phyloP scores from a whole-genome alignment of 192 early-diverging fungal genomes.

The Cladochytrium replicatum region DNA sequence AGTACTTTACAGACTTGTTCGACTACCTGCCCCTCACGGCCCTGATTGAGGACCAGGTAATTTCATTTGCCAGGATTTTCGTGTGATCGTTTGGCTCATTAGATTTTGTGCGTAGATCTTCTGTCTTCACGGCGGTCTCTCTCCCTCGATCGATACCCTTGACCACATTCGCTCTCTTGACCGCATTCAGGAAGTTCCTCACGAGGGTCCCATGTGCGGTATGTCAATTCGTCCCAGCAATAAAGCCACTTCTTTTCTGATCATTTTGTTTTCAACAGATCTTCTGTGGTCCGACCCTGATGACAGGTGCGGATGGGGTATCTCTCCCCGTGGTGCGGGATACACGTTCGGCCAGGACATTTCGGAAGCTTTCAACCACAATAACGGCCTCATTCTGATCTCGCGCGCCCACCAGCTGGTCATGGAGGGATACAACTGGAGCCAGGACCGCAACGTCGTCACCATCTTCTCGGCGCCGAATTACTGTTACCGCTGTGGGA shows the following conservation, averaged over 20 bases:
- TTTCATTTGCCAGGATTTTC: too few species aligned
- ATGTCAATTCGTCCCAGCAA: constrained; percentile 3
- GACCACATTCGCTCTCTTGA: constrained; percentile 94
- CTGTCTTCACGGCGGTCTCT: constrained; percentile 92
- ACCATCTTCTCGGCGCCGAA: constrained; percentile 99
- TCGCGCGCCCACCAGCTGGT: constrained; percentile 96
- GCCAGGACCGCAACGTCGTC: constrained; percentile 95
- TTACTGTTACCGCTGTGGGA: constrained; percentile 99
- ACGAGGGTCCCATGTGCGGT: constrained; percentile 93
- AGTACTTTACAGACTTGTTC: constrained; percentile 96
- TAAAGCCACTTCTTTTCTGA: too few species aligned
- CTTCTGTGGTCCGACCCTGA: constrained; percentile 96
- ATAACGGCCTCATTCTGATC: constrained; percentile 94
- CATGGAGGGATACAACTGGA: constrained; percentile 99
- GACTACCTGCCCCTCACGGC: constrained; percentile 92
- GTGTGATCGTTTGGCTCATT: too few species aligned
- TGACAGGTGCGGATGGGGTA: constrained; percentile 77
- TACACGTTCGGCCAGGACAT: constrained; percentile 96
- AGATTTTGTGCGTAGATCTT: too few species aligned
- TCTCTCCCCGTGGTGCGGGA: constrained; percentile 94
- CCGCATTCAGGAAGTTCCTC: constrained; percentile 94
- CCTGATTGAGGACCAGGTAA: constrained; percentile 79
- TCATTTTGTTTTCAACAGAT: too few species aligned
- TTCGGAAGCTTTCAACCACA: constrained; percentile 68
- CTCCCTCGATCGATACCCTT: constrained; percentile 82